Percentiles rank a stretch among this genome's conserved stretches.
These are phyloP conservation scores for Starmera dryadoides DNA, from an alignment of 805 yeast genomes.

Conservation along the genomic window DNA sequence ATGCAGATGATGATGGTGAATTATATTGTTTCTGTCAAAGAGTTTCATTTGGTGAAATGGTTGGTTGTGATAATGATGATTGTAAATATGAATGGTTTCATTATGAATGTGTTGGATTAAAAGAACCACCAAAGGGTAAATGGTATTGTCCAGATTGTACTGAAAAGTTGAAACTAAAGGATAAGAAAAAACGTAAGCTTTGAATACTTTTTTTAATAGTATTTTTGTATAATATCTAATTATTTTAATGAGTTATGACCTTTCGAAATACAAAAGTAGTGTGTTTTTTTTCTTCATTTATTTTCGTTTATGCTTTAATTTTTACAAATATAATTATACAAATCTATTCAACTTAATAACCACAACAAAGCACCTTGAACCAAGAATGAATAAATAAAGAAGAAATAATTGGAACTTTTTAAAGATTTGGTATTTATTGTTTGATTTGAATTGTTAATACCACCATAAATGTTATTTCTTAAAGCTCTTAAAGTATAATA, in stretches of 20 bases:
- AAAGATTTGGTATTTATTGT: constrained; percentile 61
- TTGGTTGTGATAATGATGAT: constrained; percentile 87
- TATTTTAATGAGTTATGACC: neutral
- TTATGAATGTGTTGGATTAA: constrained; percentile 87
- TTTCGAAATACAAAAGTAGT: neutral
- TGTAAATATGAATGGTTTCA: constrained; percentile 96
- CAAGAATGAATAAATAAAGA: constrained; percentile 77
- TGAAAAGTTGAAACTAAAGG: constrained; percentile 24
- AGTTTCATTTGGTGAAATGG: constrained; percentile 93
- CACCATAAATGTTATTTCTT: constrained; percentile 32
- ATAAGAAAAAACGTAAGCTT: constrained; percentile 14
- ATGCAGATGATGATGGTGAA: constrained; percentile 54
- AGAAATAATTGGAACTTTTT: constrained; percentile 77
- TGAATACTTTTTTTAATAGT: constrained; percentile 4
- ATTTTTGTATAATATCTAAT: constrained; percentile 23
- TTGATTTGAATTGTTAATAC: constrained; percentile 40
- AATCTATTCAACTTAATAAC: constrained; percentile 41
- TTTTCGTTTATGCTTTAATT: neutral
- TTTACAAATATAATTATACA: neutral
- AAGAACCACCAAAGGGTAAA: constrained; percentile 81
- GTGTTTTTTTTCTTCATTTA: neutral
- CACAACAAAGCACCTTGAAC: constrained; percentile 73
- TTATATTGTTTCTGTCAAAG: constrained; percentile 89
- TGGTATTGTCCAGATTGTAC: constrained; percentile 93
- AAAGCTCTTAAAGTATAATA: constrained; percentile 55